A percentile compares a stretch with the other conserved stretches of the same genome.
phyloP scores from a whole-genome alignment of 169 alveolate genomes.

The Plasmodium malariae region DNA sequence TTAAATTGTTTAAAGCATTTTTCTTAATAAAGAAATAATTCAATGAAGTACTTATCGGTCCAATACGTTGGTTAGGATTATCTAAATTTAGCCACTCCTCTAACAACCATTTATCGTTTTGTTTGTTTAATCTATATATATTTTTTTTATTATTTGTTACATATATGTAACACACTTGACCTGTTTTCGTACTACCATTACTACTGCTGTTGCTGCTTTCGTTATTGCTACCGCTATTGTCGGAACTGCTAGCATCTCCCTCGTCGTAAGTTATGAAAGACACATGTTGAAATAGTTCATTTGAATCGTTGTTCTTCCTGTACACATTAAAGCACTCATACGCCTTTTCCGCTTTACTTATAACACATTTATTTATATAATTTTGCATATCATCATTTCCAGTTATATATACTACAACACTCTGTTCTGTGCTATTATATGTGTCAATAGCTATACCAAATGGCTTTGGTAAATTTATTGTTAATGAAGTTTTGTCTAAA shows the following conservation, averaged over 20 bases:
- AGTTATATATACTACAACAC: conserved; percentile 21
- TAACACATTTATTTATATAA: conserved; percentile 53
- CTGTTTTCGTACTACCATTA: background rate
- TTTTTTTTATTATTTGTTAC: conserved; percentile 46
- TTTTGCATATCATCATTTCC: conserved; percentile 56
- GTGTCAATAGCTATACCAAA: conserved; percentile 41
- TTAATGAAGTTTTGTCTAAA: background rate
- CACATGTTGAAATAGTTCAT: conserved; percentile 48
- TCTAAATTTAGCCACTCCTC: conserved; percentile 36
- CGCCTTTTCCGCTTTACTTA: conserved; percentile 4
- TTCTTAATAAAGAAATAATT: conserved; percentile 43
- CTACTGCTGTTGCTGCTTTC: background rate
- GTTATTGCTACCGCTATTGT: too few species aligned
- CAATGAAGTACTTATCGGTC: conserved; percentile 42
- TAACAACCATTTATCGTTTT: conserved; percentile 31
- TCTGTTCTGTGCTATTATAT: conserved; percentile 15
- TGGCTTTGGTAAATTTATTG: conserved; percentile 39
- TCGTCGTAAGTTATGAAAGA: conserved; percentile 27
- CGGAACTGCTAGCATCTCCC: background rate
- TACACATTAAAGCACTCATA: conserved; percentile 37
- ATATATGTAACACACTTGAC: conserved; percentile 8
- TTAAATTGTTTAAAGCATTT: conserved; percentile 11
- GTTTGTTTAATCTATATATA: conserved; percentile 37
- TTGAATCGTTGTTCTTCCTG: conserved; percentile 29
- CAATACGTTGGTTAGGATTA: conserved; percentile 35